A percentile compares a stretch with the other conserved stretches of the same genome.
Evolutionary conservation across 2,329 filamentous ascomycete species (phyloP).

Genomic region (Venturiaceae sp.): DNA sequence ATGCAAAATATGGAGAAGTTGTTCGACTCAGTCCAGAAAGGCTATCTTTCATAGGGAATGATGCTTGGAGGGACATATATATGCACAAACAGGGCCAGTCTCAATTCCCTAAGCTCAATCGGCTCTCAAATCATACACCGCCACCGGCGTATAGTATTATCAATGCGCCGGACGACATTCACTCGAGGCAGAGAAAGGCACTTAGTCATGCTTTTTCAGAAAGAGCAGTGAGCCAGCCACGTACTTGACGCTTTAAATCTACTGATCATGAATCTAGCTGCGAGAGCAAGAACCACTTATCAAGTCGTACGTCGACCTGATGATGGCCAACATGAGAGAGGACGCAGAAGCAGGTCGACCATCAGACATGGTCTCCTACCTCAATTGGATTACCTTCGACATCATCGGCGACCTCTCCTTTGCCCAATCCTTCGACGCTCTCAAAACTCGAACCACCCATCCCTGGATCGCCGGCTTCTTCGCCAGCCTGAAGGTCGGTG

Average conservation of each 20-base stretch:
- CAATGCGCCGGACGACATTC: slow-evolving; percentile 14
- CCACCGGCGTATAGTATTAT: no score
- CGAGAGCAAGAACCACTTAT: slow-evolving; percentile 27
- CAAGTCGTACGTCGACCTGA: slow-evolving; percentile 19
- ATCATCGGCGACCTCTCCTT: slow-evolving; percentile 59
- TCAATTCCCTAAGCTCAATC: neutral
- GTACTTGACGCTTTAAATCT: neutral
- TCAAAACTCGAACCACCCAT: slow-evolving; percentile 51
- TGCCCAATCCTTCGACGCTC: slow-evolving; percentile 74
- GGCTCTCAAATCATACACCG: no score
- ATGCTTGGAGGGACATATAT: slow-evolving; percentile 35
- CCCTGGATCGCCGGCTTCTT: neutral
- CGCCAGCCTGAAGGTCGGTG: neutral
- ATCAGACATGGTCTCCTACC: slow-evolving; percentile 3
- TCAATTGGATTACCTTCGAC: slow-evolving; percentile 57
- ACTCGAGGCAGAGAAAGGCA: slow-evolving; percentile 36
- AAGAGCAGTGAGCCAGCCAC: slow-evolving; percentile 14
- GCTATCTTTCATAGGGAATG: slow-evolving; percentile 31
- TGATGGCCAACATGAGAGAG: slow-evolving; percentile 18
- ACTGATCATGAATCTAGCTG: slow-evolving; percentile 12
- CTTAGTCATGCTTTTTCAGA: slow-evolving; percentile 37
- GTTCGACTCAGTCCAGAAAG: slow-evolving; percentile 39
- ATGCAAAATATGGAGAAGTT: slow-evolving; percentile 30
- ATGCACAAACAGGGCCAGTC: slow-evolving; percentile 11
- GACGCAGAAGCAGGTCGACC: neutral